Evolutionary conservation across 2,329 filamentous ascomycete genomes (phyloP).

Genomic region (Neobulgaria alba): DNA sequence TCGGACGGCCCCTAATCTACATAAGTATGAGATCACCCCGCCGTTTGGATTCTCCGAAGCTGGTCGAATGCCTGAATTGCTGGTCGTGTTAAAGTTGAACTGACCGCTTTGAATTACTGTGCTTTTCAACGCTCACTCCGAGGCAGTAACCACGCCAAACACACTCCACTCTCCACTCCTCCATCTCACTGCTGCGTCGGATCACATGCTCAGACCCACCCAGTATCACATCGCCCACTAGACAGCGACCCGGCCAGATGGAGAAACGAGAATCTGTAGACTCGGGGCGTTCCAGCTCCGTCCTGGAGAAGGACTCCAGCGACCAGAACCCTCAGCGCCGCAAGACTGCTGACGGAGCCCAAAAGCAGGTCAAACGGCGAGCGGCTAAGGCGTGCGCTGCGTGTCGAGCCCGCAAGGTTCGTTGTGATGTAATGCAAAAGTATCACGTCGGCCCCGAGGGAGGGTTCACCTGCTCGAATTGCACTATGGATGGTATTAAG

Average conservation of each 20-base stretch:
- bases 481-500: constrained; percentile 37
- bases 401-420: constrained; percentile 81
- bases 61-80: too few species aligned
- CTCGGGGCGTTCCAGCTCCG: not conserved
- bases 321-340: constrained; percentile 13
- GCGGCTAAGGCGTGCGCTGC: constrained; percentile 88
- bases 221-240: too few species aligned
- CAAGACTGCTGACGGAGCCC: constrained; percentile 19
- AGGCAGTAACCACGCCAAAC: too few species aligned
- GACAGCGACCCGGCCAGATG: too few species aligned
- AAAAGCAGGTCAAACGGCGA: constrained; percentile 56
- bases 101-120: too few species aligned
- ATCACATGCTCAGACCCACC: too few species aligned
- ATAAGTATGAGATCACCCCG: constrained; percentile 9
- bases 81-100: too few species aligned
- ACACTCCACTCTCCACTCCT: too few species aligned
- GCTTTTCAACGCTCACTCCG: too few species aligned
- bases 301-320: constrained; percentile 17
- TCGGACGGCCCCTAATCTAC: constrained; percentile 1
- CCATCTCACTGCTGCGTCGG: too few species aligned
- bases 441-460: constrained; percentile 23
- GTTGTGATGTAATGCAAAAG: constrained; percentile 87
- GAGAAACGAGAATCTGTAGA: too few species aligned
- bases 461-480: constrained; percentile 26
- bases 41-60: constrained; percentile 7